These are phyloP conservation scores for Vigna unguiculata DNA, from an alignment of 306 rosid genomes.

Conservation along the genomic window DNA sequence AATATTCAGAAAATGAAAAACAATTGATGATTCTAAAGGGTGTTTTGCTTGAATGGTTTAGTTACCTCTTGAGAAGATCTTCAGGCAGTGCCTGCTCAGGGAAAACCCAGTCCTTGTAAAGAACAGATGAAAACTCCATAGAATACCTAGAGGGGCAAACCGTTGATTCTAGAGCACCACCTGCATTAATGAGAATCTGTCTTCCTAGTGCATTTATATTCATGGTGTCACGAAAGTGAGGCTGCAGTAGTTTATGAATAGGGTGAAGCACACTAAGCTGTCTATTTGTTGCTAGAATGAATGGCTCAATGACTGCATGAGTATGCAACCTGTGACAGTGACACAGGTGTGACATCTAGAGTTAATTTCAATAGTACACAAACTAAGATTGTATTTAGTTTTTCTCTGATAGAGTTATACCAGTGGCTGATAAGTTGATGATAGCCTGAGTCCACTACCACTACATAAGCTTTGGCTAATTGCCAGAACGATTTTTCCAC, in stretches of 20 bases:
- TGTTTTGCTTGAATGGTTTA: slow-evolving; percentile 42
- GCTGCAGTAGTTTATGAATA: slow-evolving; percentile 73
- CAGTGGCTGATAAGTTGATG: slow-evolving; percentile 90
- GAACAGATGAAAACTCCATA: slow-evolving; percentile 74
- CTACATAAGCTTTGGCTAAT: slow-evolving; percentile 85
- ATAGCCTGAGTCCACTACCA: slow-evolving; percentile 70
- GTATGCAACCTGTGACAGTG: slow-evolving; percentile 78
- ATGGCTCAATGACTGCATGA: slow-evolving; percentile 78
- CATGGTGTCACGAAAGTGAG: slow-evolving; percentile 89
- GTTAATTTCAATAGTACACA: neutral
- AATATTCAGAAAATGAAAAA: slow-evolving; percentile 2
- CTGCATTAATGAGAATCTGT: slow-evolving; percentile 72
- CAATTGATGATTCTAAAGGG: neutral
- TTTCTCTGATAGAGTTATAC: slow-evolving; percentile 47
- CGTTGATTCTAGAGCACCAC: slow-evolving; percentile 70
- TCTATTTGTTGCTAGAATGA: slow-evolving; percentile 82
- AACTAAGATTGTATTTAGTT: slow-evolving; percentile 23
- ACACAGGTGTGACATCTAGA: slow-evolving; percentile 16
- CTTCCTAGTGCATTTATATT: slow-evolving; percentile 75
- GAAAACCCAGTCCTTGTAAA: slow-evolving; percentile 77
- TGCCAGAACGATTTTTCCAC: slow-evolving; percentile 70
- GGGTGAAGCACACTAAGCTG: slow-evolving; percentile 87
- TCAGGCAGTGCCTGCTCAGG: slow-evolving; percentile 78
- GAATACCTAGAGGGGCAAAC: slow-evolving; percentile 67
- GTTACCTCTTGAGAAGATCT: slow-evolving; percentile 86